A percentile compares a stretch with the other conserved stretches of the same genome.
Conservation (phyloP, 495 filamentous ascomycete species). For the Beverwykella pulmonaria region DNA sequence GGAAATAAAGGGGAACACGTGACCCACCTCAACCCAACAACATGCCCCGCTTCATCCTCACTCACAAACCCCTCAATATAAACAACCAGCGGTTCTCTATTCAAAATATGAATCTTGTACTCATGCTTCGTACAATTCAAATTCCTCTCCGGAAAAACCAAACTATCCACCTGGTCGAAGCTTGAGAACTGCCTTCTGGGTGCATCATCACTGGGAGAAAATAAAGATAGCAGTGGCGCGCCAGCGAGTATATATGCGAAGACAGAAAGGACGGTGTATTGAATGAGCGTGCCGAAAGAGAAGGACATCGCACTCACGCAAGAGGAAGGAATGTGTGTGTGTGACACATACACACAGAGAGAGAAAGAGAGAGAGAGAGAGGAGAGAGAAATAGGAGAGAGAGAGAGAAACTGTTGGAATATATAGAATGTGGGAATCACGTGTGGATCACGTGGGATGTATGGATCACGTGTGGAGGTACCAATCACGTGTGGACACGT, state of each 20-base stretch:
- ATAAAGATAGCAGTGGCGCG: conserved; percentile 19
- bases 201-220: neutral
- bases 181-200: neutral
- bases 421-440: too few species aligned
- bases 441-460: too few species aligned
- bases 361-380: too few species aligned
- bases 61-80: conserved; percentile 61
- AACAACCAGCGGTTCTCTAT: conserved; percentile 56
- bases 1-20: conserved; percentile 6
- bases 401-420: too few species aligned
- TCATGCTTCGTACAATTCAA: conserved; percentile 27
- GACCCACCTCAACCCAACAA: conserved; percentile 52
- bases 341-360: too few species aligned
- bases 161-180: conserved; percentile 27
- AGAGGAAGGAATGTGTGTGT: conserved; percentile 4
- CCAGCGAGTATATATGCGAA: conserved; percentile 36
- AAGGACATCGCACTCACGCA: neutral
- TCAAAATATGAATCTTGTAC: conserved; percentile 47
- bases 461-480: too few species aligned
- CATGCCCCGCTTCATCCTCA: conserved; percentile 52
- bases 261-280: conserved; percentile 23
- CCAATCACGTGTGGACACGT: too few species aligned
- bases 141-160: conserved; percentile 24
- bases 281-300: conserved; percentile 19
- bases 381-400: too few species aligned